A percentile compares a stretch with the other conserved stretches of the same genome.
Evolutionary conservation across 202 grass and related monocot genomes (phyloP).

Genomic region (Tripidium arundinaceum): DNA sequence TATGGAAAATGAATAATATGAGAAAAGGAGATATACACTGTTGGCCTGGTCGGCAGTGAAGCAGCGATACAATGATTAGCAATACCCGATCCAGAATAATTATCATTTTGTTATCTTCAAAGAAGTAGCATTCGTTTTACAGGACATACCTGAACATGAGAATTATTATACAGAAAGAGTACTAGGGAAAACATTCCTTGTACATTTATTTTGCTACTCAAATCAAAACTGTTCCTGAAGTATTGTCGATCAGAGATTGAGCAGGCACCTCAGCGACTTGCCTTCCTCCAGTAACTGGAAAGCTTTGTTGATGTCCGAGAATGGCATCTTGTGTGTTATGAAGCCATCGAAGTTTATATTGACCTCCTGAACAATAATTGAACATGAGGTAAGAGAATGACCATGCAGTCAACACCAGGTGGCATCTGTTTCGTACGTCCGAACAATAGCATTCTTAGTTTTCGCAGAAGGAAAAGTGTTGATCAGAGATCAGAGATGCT

Average conservation of each 20-base stretch:
- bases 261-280: slow-evolving; percentile 73
- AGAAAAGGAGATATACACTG: no score
- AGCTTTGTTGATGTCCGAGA: slow-evolving; percentile 74
- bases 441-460: not conserved
- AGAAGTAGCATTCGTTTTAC: not conserved
- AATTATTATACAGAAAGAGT: not conserved
- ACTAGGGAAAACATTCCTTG: not conserved
- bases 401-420: not conserved
- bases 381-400: not conserved
- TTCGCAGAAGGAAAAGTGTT: not conserved
- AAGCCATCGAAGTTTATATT: slow-evolving; percentile 83
- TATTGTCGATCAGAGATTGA: slow-evolving; percentile 39
- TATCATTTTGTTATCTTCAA: not conserved
- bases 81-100: not conserved
- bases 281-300: slow-evolving; percentile 67
- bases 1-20: no score
- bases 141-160: not conserved
- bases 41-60: no score
- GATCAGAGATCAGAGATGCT: not conserved
- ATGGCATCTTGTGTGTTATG: slow-evolving; percentile 86
- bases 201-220: not conserved
- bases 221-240: not conserved
- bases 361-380: slow-evolving; percentile 49
- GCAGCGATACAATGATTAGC: no score
- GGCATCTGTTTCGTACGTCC: not conserved